phyloP scores from a whole-genome alignment of 202 grass and related monocot species.

The Alloteropsis angusta region DNA sequence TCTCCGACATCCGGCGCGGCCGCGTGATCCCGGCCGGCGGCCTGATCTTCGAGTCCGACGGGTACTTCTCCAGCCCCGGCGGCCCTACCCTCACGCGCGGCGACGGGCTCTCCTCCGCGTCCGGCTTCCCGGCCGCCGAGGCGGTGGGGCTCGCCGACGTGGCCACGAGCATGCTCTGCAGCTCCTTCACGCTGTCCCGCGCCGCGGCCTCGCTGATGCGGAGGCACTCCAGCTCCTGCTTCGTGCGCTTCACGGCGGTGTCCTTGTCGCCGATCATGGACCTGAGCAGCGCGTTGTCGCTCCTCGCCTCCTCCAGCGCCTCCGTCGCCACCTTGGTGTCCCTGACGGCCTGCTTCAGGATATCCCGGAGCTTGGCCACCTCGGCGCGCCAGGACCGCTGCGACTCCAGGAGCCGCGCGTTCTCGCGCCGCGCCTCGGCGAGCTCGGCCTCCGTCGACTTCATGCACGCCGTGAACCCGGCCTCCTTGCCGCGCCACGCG shows the following conservation, averaged over 20 bases:
- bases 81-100: not conserved
- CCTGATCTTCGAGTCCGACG: constrained; percentile 31
- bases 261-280: constrained; percentile 55
- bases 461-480: constrained; percentile 74
- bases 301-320: constrained; percentile 54
- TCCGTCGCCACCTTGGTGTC: constrained; percentile 71
- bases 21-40: constrained; percentile 31
- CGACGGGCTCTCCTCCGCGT: constrained; percentile 31
- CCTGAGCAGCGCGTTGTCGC: constrained; percentile 53
- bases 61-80: constrained; percentile 19
- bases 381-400: constrained; percentile 58
- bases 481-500: constrained; percentile 57
- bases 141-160: constrained; percentile 39
- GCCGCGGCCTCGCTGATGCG: constrained; percentile 67
- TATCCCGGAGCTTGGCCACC: constrained; percentile 76
- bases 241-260: constrained; percentile 36
- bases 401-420: constrained; percentile 29
- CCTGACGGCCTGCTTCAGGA: constrained; percentile 78
- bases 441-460: constrained; percentile 60
- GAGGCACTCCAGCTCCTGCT: constrained; percentile 61
- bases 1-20: constrained; percentile 32
- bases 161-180: constrained; percentile 69
- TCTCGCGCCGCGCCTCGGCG: constrained; percentile 35
- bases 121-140: not conserved
- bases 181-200: constrained; percentile 62